A percentile compares a stretch with the other conserved stretches of the same genome.
Conservation (phyloP, 352 stramenopile genomes). For the Globisporangium barbulae region DNA sequence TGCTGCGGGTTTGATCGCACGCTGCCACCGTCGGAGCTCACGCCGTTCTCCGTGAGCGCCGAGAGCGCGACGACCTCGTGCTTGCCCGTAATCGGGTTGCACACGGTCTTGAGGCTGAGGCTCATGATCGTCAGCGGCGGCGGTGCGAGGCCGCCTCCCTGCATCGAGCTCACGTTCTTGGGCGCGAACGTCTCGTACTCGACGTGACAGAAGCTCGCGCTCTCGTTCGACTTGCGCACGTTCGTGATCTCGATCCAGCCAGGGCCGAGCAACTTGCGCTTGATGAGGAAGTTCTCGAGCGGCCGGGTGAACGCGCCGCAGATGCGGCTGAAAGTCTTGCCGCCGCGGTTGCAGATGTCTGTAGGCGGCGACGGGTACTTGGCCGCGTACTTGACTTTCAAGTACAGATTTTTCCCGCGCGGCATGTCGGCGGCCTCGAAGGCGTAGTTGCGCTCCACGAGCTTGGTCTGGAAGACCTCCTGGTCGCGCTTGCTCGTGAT, state of each 20-base stretch:
- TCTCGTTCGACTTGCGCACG: slow-evolving; percentile 66
- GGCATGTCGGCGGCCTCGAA: slow-evolving; percentile 97
- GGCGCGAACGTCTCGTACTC: slow-evolving; percentile 92
- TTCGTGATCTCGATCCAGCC: slow-evolving; percentile 96
- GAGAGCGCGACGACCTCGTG: slow-evolving; percentile 93
- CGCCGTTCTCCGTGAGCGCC: slow-evolving; percentile 69
- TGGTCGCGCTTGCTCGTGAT: slow-evolving; percentile 75
- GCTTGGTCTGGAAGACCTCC: slow-evolving; percentile 91
- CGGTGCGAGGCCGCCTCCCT: slow-evolving; percentile 48
- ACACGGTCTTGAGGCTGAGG: slow-evolving; percentile 97
- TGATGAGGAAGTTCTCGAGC: slow-evolving; percentile 98
- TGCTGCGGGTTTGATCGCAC: slow-evolving; percentile 28
- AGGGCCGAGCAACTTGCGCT: slow-evolving; percentile 96
- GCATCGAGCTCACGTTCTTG: slow-evolving; percentile 88
- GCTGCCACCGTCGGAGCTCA: slow-evolving; percentile 61
- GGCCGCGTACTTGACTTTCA: slow-evolving; percentile 97
- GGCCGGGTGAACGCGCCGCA: slow-evolving; percentile 92
- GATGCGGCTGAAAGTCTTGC: slow-evolving; percentile 93
- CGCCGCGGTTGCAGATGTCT: slow-evolving; percentile 85
- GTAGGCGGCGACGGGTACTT: slow-evolving; percentile 86
- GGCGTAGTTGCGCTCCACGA: slow-evolving; percentile 96
- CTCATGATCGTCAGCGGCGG: slow-evolving; percentile 96
- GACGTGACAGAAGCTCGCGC: slow-evolving; percentile 91
- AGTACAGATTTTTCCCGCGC: slow-evolving; percentile 92
- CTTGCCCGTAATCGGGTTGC: slow-evolving; percentile 95